Conservation (phyloP, 164 flowering plant species). For the Stephania yunnanensis region DNA sequence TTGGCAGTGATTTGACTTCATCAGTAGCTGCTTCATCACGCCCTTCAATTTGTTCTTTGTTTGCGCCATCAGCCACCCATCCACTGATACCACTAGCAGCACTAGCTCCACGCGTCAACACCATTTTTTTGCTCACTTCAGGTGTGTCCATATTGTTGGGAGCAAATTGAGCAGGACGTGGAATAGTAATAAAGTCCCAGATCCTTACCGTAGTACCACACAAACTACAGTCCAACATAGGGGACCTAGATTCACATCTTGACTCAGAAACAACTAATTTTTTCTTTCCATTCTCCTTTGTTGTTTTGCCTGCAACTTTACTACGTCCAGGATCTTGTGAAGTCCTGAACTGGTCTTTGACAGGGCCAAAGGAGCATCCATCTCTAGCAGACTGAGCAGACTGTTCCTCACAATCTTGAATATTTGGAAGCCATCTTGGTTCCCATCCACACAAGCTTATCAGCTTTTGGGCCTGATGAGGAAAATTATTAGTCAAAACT, state of each 20-base stretch:
- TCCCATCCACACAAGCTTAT: conserved; percentile 99
- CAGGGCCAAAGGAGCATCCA: conserved; percentile 69
- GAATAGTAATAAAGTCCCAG: conserved; percentile 72
- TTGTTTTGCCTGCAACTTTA: conserved; percentile 50
- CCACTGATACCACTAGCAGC: conserved; percentile 97
- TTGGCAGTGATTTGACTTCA: conserved; percentile 37
- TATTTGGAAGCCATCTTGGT: conserved; percentile 86
- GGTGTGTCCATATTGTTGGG: conserved; percentile 57
- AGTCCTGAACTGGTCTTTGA: conserved; percentile 30
- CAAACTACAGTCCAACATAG: conserved; percentile 88
- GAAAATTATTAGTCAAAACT: conserved; percentile 6
- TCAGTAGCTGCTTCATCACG: conserved; percentile 83
- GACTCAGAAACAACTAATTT: conserved; percentile 43
- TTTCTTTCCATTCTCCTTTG: conserved; percentile 49
- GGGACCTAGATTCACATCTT: conserved; percentile 65
- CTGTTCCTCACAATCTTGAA: conserved; percentile 94
- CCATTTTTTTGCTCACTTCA: conserved; percentile 73
- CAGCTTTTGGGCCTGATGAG: conserved; percentile 77
- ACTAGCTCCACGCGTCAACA: conserved; percentile 80
- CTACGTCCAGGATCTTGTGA: conserved; percentile 48
- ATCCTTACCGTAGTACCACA: conserved; percentile 95
- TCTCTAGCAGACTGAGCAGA: conserved; percentile 94
- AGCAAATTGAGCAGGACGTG: conserved; percentile 66
- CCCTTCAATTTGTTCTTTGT: conserved; percentile 67
- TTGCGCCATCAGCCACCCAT: conserved; percentile 74